These are phyloP conservation scores for Xylariaceae sp. DNA, from an alignment of 2,329 filamentous ascomycete species.

Conservation along the genomic window DNA sequence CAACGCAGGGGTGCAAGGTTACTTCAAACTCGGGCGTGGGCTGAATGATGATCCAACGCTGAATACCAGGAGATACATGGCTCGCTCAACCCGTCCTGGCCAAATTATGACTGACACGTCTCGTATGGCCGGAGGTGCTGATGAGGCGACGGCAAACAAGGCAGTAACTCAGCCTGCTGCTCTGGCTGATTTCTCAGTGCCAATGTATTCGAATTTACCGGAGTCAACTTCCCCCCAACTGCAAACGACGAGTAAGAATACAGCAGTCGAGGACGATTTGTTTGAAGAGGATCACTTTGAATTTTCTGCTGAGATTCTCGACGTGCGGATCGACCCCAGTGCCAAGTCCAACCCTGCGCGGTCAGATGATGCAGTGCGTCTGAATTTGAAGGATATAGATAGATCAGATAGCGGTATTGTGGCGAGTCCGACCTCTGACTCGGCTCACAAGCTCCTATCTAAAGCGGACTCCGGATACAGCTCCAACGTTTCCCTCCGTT, in stretches of 20 bases:
- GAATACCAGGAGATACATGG: no score
- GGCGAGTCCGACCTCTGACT: conserved; percentile 40
- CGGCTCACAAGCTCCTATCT: conserved; percentile 40
- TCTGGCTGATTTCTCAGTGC: no score
- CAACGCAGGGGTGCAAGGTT: no score
- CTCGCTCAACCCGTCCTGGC: neutral
- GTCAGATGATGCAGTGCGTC: conserved; percentile 15
- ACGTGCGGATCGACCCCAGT: conserved; percentile 33
- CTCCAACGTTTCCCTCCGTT: conserved; percentile 54
- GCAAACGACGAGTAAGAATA: conserved; percentile 44
- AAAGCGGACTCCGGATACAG: conserved; percentile 60
- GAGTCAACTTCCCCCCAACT: conserved; percentile 28
- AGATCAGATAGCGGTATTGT: conserved; percentile 47
- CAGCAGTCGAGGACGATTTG: conserved; percentile 43
- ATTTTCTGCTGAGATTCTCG: conserved; percentile 20
- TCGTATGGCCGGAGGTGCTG: neutral
- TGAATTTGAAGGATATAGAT: conserved; percentile 21
- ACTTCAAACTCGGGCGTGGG: no score
- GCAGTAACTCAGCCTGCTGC: conserved; percentile 22
- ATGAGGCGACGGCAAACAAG: conserved; percentile 1
- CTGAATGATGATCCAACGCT: no score
- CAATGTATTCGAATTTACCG: no score
- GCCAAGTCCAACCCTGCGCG: conserved; percentile 34
- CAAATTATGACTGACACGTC: neutral
- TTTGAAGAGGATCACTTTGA: conserved; percentile 38